Conservation (phyloP, 2,329 filamentous ascomycete genomes). For the Colletotrichum gigasporum region DNA sequence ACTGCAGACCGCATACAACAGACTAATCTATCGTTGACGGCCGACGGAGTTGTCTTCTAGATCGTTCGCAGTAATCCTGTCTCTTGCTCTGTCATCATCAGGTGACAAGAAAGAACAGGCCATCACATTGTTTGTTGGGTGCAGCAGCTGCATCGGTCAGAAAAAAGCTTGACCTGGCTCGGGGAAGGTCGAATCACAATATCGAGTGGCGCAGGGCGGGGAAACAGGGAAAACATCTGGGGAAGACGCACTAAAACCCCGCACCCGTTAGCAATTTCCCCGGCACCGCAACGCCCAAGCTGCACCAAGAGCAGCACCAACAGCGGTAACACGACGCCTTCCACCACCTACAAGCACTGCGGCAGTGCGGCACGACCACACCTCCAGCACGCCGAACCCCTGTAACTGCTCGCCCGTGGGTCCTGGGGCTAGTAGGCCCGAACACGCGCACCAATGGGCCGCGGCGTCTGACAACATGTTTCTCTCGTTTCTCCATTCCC, state of each 20-base stretch:
- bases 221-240: slow-evolving; percentile 28
- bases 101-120: too few relatives aligned
- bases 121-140: background rate
- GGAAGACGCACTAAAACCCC: slow-evolving; percentile 32
- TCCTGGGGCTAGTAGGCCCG: background rate
- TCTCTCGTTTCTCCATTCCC: background rate
- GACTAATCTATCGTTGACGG: too few relatives aligned
- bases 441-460: slow-evolving; percentile 26
- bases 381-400: background rate
- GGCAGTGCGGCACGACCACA: slow-evolving; percentile 6
- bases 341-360: slow-evolving; percentile 2
- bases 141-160: background rate
- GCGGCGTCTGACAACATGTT: slow-evolving; percentile 14
- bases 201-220: slow-evolving; percentile 11
- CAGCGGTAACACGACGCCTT: background rate
- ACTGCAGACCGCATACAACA: too few relatives aligned
- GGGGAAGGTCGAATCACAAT: background rate
- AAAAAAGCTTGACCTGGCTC: slow-evolving; percentile 22
- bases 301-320: too few relatives aligned
- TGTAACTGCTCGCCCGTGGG: slow-evolving; percentile 6
- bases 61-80: too few relatives aligned
- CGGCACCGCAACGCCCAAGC: slow-evolving; percentile 5
- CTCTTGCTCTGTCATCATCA: too few relatives aligned
- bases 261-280: slow-evolving; percentile 20
- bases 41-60: background rate